Base-by-base conservation (phyloP, 805 yeast species). In the Yamadazyma akitaensis region DNA sequence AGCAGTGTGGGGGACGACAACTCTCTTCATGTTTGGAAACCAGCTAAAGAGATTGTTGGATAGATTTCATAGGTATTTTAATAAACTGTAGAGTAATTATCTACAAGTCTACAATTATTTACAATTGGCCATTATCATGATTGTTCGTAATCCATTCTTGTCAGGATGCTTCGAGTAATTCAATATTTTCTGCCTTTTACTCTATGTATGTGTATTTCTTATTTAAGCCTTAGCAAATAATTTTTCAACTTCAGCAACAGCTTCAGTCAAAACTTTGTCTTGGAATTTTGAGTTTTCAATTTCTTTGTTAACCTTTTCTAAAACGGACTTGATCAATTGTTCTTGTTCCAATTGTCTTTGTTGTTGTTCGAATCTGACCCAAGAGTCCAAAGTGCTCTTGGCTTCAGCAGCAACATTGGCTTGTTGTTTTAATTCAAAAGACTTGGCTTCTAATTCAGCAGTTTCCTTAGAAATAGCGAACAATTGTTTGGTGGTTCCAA, bases 281-380 rank as follows among this genome's bases (percentile, higher is more conserved):
- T 92, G 97, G 86, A 91, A 89, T 77, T 88, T 88, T 52, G 96
- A 82, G 75, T 85, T 85, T 60, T 77, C 72, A 59, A 94, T 72
- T 73, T 89, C 94, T 70, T 84, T 73, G 78, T 88, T 82, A 62
- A 92, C 94, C 77, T 88, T 90, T 46, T 90, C 76, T 67, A 90
- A 87, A 55, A 94, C 96, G 49, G 90, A 63, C 64, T 86, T 75
- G 58, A 95, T 82, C 62, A 94, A 83, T 72, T 88, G 96, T 72
- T 84, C 80, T 80, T 94, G 99, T 80, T 94, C 96, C 65, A 82
- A 75, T 78, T 89, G 96, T 78, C 97, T 92, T 58, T 91, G 94
- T 68, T 89, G 90, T 58, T 88, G 85, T 79, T 94, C 99, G 73
- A 87, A 88, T 82, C 98, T 88, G 61, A 91, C 97, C 99, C 99